A percentile compares a stretch with the other conserved stretches of the same genome.
Evolutionary conservation across 345 rosid genomes (phyloP).

Genomic region (Linum tenue): DNA sequence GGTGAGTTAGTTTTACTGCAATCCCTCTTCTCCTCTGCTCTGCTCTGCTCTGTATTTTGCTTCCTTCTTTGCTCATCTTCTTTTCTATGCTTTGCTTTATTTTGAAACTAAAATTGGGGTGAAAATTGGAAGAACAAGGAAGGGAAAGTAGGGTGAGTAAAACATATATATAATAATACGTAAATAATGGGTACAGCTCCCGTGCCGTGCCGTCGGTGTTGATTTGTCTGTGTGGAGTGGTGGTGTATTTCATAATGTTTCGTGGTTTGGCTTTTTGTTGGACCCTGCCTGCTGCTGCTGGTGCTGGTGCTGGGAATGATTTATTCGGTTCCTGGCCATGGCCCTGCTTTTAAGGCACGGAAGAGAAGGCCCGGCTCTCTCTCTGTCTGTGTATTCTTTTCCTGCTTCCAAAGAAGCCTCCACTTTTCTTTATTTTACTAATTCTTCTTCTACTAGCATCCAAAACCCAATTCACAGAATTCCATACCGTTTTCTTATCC

Average conservation of each 20-base stretch:
- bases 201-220: not conserved
- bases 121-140: too few relatives aligned
- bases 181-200: not conserved
- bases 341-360: not conserved
- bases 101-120: not conserved
- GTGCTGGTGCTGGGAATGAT: not conserved
- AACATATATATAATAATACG: too few relatives aligned
- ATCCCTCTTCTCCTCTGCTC: not conserved
- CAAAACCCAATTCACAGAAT: too few relatives aligned
- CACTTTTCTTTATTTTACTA: too few relatives aligned
- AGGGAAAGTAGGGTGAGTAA: too few relatives aligned
- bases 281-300: not conserved
- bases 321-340: not conserved
- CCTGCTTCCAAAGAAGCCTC: not conserved
- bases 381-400: not conserved
- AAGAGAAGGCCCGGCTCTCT: not conserved
- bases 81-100: not conserved
- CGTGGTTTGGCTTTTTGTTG: not conserved
- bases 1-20: slow-evolving; percentile 28
- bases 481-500: too few relatives aligned
- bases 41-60: not conserved
- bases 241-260: too few relatives aligned
- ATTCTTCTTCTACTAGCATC: too few relatives aligned
- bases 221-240: slow-evolving; percentile 8
- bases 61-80: not conserved